phyloP scores from a whole-genome alignment of 1,284 basidiomycete genomes.

The Trichosporon coremiiforme region DNA sequence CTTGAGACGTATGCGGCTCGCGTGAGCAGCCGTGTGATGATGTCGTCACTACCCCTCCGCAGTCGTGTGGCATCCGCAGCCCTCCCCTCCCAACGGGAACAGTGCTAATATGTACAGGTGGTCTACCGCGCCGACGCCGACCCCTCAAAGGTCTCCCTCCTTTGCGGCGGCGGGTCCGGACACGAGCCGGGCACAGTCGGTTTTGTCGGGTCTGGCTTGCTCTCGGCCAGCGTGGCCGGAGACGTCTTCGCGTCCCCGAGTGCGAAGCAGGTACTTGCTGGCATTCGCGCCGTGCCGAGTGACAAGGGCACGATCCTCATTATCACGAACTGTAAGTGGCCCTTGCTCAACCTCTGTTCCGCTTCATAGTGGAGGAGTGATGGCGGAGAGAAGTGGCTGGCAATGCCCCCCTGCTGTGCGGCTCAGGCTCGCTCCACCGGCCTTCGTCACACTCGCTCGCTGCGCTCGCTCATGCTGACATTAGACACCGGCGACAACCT shows the following conservation, averaged over 20 bases:
- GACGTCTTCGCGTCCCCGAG: slow-evolving; percentile 61
- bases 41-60: too few species aligned
- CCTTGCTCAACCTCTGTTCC: too few species aligned
- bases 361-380: too few species aligned
- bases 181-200: slow-evolving; percentile 58
- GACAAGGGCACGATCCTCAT: slow-evolving; percentile 56
- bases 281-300: slow-evolving; percentile 57
- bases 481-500: slow-evolving; percentile 58
- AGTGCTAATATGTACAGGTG: slow-evolving; percentile 27
- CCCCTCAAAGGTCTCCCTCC: slow-evolving; percentile 57
- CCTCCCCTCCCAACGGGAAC: too few species aligned
- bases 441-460: too few species aligned
- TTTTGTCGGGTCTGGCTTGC: slow-evolving; percentile 56
- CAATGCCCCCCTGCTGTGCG: too few species aligned
- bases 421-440: too few species aligned
- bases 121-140: slow-evolving; percentile 55
- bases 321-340: slow-evolving; percentile 57
- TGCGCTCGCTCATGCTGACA: slow-evolving; percentile 10
- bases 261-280: slow-evolving; percentile 58
- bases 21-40: too few species aligned
- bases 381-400: too few species aligned
- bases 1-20: too few species aligned
- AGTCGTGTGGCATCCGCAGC: too few species aligned
- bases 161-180: slow-evolving; percentile 59
- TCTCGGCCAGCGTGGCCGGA: slow-evolving; percentile 58